Evolutionary conservation across 2,329 filamentous ascomycete species (phyloP).

Genomic region (Sphaerulina musiva): DNA sequence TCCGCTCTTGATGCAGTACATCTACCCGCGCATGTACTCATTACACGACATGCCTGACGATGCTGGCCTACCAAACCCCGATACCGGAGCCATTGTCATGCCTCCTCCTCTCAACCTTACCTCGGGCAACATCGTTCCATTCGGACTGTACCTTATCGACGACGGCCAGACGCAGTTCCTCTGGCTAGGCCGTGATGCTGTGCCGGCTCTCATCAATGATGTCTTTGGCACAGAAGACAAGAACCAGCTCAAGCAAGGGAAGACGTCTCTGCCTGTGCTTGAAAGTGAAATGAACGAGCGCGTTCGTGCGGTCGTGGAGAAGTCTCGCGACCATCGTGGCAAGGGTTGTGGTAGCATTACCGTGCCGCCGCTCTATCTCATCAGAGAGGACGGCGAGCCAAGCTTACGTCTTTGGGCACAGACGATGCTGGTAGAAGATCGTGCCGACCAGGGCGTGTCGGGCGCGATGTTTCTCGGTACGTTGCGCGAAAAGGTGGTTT

Average conservation of each 20-base stretch:
- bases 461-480: conserved; percentile 88
- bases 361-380: conserved; percentile 87
- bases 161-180: conserved; percentile 97
- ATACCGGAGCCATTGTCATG: conserved; percentile 82
- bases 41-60: conserved; percentile 95
- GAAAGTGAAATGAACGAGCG: conserved; percentile 97
- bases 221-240: conserved; percentile 86
- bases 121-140: conserved; percentile 78
- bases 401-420: conserved; percentile 94
- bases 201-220: conserved; percentile 79
- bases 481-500: conserved; percentile 81
- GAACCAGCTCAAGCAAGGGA: conserved; percentile 81
- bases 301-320: conserved; percentile 80
- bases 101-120: conserved; percentile 80
- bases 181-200: conserved; percentile 89
- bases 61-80: conserved; percentile 74
- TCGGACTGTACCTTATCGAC: conserved; percentile 92
- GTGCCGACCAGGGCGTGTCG: conserved; percentile 88
- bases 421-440: conserved; percentile 88
- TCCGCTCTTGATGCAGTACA: conserved; percentile 86
- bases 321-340: conserved; percentile 79
- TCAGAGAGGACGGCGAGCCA: conserved; percentile 92
- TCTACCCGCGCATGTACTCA: conserved; percentile 61
- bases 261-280: conserved; percentile 75
- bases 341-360: conserved; percentile 87